These are phyloP conservation scores for Clarireedia hainanense DNA, from an alignment of 2,329 filamentous ascomycete genomes.

Conservation along the genomic window DNA sequence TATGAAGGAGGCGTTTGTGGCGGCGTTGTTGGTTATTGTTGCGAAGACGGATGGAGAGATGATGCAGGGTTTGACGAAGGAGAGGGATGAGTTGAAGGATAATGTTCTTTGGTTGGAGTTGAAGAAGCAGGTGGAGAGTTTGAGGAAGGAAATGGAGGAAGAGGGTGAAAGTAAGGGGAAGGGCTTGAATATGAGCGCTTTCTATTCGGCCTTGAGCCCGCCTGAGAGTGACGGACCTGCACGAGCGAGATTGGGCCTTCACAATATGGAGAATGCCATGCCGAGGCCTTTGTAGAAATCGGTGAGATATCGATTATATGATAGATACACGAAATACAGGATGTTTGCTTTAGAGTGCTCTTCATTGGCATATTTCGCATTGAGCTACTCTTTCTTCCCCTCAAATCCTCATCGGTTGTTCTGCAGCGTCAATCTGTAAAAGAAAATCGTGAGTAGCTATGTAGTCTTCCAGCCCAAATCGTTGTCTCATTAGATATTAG, in stretches of 20 bases:
- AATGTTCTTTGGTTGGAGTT: slow-evolving; percentile 53
- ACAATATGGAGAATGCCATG: too few species aligned
- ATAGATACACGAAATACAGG: too few species aligned
- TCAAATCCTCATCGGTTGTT: too few species aligned
- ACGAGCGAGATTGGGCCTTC: too few species aligned
- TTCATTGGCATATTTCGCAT: too few species aligned
- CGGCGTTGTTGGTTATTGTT: slow-evolving; percentile 52
- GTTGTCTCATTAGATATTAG: slow-evolving; percentile 20
- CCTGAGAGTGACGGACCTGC: too few species aligned
- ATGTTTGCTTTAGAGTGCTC: too few species aligned
- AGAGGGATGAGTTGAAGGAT: slow-evolving; percentile 38
- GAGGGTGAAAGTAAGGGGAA: slow-evolving; percentile 10
- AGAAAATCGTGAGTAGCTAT: background rate
- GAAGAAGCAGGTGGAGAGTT: slow-evolving; percentile 52
- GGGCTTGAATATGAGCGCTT: background rate
- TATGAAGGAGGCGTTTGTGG: slow-evolving; percentile 62
- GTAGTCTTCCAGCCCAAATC: background rate
- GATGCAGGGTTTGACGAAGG: slow-evolving; percentile 4
- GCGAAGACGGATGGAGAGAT: slow-evolving; percentile 15
- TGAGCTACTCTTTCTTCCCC: too few species aligned
- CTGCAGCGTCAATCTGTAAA: background rate
- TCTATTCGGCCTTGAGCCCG: too few species aligned
- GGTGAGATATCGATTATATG: too few species aligned
- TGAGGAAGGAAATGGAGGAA: slow-evolving; percentile 50
- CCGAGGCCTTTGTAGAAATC: too few species aligned